These are phyloP conservation scores for Byssothecium circinans DNA, from an alignment of 2,329 filamentous ascomycete species.

Conservation along the genomic window DNA sequence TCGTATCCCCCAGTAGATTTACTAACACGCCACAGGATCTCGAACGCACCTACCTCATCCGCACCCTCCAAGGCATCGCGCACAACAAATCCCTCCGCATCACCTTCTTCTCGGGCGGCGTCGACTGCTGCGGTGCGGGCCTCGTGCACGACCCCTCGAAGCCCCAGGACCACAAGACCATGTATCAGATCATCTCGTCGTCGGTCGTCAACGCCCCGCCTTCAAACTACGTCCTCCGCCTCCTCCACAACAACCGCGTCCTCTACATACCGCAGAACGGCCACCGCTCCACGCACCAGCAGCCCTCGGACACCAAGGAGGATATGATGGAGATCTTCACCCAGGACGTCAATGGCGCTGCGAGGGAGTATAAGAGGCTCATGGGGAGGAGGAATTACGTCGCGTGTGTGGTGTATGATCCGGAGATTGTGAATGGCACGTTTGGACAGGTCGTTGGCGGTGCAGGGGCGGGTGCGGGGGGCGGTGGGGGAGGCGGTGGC, in stretches of 20 bases:
- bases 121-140: slow-evolving; percentile 88
- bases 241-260: slow-evolving; percentile 92
- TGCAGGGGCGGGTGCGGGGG: slow-evolving; percentile 67
- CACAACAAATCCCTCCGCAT: slow-evolving; percentile 95
- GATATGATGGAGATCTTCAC: slow-evolving; percentile 99
- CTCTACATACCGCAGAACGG: slow-evolving; percentile 92
- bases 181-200: slow-evolving; percentile 97
- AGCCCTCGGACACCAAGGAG: slow-evolving; percentile 89
- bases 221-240: slow-evolving; percentile 81
- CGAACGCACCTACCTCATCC: slow-evolving; percentile 92
- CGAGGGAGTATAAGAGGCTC: slow-evolving; percentile 82
- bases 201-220: slow-evolving; percentile 89
- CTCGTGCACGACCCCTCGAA: slow-evolving; percentile 91
- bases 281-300: slow-evolving; percentile 66
- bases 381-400: slow-evolving; percentile 95
- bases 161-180: slow-evolving; percentile 94
- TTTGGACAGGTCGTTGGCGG: slow-evolving; percentile 34
- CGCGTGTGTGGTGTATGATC: slow-evolving; percentile 91
- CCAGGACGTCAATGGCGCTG: slow-evolving; percentile 81
- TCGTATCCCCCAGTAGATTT: not conserved
- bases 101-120: slow-evolving; percentile 93
- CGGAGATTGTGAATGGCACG: slow-evolving; percentile 66
- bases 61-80: slow-evolving; percentile 90
- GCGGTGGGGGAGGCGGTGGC: slow-evolving; percentile 44
- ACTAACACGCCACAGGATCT: slow-evolving; percentile 66